Evolutionary conservation across 768 basidiomycete species (phyloP).

Genomic region (Phlegmacium glaucopus): DNA sequence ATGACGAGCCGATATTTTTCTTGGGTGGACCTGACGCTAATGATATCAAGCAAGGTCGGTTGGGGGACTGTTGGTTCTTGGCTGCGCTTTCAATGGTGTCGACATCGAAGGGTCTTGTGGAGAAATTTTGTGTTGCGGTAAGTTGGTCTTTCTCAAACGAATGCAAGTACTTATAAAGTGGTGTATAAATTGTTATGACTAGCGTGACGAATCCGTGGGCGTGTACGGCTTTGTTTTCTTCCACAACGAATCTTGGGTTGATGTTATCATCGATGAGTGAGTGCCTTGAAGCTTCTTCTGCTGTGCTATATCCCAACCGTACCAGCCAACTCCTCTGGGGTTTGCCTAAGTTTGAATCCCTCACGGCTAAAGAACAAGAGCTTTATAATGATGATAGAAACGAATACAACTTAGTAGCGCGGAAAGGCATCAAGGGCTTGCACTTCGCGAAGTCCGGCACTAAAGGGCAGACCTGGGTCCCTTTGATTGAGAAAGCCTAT

Average conservation of each 20-base stretch:
- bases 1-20: conserved; percentile 47
- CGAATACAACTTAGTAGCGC: conserved; percentile 30
- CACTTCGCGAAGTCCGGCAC: conserved; percentile 37
- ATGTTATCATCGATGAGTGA: conserved; percentile 49
- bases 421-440: conserved; percentile 34
- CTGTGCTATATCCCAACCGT: background rate
- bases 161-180: background rate
- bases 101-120: conserved; percentile 36
- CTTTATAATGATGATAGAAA: conserved; percentile 43
- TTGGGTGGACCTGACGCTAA: conserved; percentile 21
- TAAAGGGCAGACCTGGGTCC: conserved; percentile 44
- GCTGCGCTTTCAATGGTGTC: conserved; percentile 46
- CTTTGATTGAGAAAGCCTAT: conserved; percentile 48
- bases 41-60: conserved; percentile 46
- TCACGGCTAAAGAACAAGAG: conserved; percentile 28
- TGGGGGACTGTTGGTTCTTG: conserved; percentile 55
- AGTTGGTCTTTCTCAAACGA: conserved; percentile 6
- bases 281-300: conserved; percentile 8
- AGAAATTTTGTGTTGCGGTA: conserved; percentile 45
- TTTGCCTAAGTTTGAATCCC: conserved; percentile 41
- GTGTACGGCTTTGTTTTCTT: conserved; percentile 54
- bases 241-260: conserved; percentile 40
- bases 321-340: conserved; percentile 37
- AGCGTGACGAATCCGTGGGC: conserved; percentile 44
- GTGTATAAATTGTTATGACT: background rate